Base-by-base conservation (phyloP, 228 moss, liverwort and hornwort genomes). In the Sphagnum fallax region DNA sequence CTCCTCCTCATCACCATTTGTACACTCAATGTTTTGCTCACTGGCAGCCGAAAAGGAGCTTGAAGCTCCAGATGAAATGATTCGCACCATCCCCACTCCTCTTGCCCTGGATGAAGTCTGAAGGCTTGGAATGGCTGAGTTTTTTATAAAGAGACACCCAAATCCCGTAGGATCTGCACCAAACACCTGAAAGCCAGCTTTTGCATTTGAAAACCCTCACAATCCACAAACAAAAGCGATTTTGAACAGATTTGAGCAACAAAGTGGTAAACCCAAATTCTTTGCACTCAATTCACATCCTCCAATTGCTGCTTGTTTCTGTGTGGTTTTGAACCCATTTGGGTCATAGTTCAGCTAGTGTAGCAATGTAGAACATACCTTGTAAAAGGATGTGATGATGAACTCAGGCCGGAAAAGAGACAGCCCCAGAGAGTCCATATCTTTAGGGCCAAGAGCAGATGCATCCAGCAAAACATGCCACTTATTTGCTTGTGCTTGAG, bases 391-490 rank as follows among this genome's bases (percentile, higher is more conserved):
- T 50, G 89, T 91, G 70, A 97, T 82, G 48, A 97, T 91, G 58
- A 97, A 97, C 49, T 97, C 97, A 16, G 97, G 97, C 47, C 93
- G 90, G 74, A 97, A 93, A 10, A 97, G 93, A 11, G 97, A 93
- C 15, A 97, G 84, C 6, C 93, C 97, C 52, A 97, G 86, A 16
- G 97, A 93, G 79, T 91, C 93, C 97, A 97, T 93, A 74, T 97
- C 97, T 75, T 97, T 97, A 10, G 97, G 97, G 6, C 93, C 97
- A 53, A 97, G 67, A 10, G 93, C 93, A 48, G 97, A 93, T 48
- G 91, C 93, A 74, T 97, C 97, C 52, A 97, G 83, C 48, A 97
- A 58, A 65, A 97, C 97, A 53, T 97, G 97, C 97, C 97, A 97
- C 63, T 84, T 93, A 74, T 91, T 91, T 58, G 91, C 89, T 73